Conservation (phyloP, 352 stramenopile species). For the Globisporangium acanthophoron region DNA sequence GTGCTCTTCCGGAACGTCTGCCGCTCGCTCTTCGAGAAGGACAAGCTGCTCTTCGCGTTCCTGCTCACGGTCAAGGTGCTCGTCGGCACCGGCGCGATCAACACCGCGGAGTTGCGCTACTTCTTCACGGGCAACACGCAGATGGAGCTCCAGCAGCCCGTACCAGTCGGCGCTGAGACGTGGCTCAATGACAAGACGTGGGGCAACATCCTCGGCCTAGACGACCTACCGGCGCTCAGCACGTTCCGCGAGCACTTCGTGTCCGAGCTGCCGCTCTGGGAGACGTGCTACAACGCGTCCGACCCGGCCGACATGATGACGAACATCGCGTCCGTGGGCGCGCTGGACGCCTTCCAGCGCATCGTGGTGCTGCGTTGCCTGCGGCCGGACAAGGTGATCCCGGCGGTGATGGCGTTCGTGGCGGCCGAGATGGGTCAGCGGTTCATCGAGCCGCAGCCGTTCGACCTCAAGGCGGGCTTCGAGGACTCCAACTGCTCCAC, state of each 20-base stretch:
- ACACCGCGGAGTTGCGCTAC: slow-evolving; percentile 79
- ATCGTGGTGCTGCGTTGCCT: slow-evolving; percentile 90
- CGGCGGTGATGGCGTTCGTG: slow-evolving; percentile 89
- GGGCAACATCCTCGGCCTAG: slow-evolving; percentile 80
- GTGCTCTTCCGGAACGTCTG: slow-evolving; percentile 96
- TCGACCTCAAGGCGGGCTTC: slow-evolving; percentile 91
- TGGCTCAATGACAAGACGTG: slow-evolving; percentile 91
- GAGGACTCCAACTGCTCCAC: slow-evolving; percentile 93
- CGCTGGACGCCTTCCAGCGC: slow-evolving; percentile 84
- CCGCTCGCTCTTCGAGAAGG: slow-evolving; percentile 94
- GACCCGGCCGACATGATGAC: slow-evolving; percentile 72
- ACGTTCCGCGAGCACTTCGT: slow-evolving; percentile 51
- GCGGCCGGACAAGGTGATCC: slow-evolving; percentile 91
- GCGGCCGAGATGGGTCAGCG: slow-evolving; percentile 81
- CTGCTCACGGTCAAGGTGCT: slow-evolving; percentile 92
- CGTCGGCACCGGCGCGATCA: slow-evolving; percentile 68
- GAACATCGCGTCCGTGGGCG: slow-evolving; percentile 39
- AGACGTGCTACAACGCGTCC: slow-evolving; percentile 79
- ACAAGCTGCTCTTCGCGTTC: slow-evolving; percentile 96
- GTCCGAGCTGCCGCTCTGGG: slow-evolving; percentile 51
- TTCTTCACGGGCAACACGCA: slow-evolving; percentile 92
- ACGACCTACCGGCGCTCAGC: slow-evolving; percentile 45
- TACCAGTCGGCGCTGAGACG: slow-evolving; percentile 38
- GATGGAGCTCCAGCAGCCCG: slow-evolving; percentile 83
- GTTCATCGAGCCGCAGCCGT: slow-evolving; percentile 92